These are phyloP conservation scores for Garcileccinum viscosum DNA, from an alignment of 1,284 basidiomycete species.

Conservation along the genomic window DNA sequence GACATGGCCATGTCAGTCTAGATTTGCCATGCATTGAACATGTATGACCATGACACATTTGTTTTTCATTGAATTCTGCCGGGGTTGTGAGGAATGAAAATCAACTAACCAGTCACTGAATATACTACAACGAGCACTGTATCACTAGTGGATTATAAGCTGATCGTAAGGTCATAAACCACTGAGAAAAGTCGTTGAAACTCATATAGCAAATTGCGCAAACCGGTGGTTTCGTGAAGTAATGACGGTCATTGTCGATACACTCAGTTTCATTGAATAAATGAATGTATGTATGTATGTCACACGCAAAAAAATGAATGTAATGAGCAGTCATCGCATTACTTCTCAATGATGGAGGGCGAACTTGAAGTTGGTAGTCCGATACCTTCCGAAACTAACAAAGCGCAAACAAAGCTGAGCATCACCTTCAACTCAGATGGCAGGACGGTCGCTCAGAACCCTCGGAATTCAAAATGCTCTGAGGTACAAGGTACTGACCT, in stretches of 20 bases:
- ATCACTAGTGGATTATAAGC: not conserved
- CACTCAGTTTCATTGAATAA: no score
- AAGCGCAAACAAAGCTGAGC: no score
- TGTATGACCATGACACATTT: not conserved
- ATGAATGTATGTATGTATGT: no score
- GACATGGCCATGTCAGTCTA: no score
- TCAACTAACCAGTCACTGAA: not conserved
- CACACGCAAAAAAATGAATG: no score
- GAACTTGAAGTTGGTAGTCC: no score
- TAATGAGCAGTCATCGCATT: no score
- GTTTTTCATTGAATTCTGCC: not conserved
- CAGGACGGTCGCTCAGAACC: conserved; percentile 25
- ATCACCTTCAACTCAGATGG: conserved; percentile 20
- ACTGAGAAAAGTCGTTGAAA: not conserved
- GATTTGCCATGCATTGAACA: not conserved
- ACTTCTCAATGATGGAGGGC: no score
- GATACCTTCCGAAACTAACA: no score
- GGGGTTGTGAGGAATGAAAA: not conserved
- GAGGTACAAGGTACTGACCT: conserved; percentile 14
- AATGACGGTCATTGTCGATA: not conserved
- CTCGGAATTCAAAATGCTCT: conserved; percentile 26
- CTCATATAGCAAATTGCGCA: not conserved
- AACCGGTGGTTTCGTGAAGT: not conserved
- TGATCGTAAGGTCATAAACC: not conserved
- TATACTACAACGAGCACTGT: not conserved